Base-by-base conservation (phyloP, 768 basidiomycete species). In the Macrolepiota fuliginosa region DNA sequence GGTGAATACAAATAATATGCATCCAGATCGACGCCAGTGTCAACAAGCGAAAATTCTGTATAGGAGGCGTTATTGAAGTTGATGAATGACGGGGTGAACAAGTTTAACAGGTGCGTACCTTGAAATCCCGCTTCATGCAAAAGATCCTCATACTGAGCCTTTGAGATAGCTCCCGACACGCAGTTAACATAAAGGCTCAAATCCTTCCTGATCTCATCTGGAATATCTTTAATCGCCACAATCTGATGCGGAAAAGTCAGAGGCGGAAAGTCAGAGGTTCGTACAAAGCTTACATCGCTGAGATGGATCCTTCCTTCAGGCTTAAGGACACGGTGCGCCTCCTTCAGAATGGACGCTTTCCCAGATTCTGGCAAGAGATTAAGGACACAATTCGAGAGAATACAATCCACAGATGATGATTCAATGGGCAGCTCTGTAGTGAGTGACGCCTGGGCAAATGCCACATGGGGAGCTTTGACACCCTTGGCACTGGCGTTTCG, bases 321-420 rank as follows among this genome's bases (percentile, higher is more conserved):
- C 67, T 81, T 86, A 51, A 88, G 72, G 2, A 86, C 73, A 11
- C 86, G 73, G 53, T 76, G 68, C 0, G 75, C 71, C 61, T 88
- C 85, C 45, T 77, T 76, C 52, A 85, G 67, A 5, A 81, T 64
- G n/a, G 55, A 68, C 3, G 65, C 68, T 64, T 83, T 86, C 2
- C 76, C 79, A 12, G 72, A 67, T 0, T 56, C 57, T 0, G 83
- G 79, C 5, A 86, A 64, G 1, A 83, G 68, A 65, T 85, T 84
- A 67, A 86, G 69, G 2, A 85, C 83, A 56, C 85, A 85, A 67
- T 84, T 87, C 5, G 84, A 85, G 5, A 85, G 63, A 15, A 88
- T 71, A 61, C 82, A 85, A 63, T 87, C 83, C 17, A 85, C 75
- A 0, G 83, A 76, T 56, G 74, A 69, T 4, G 80, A 75, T 45